These are phyloP conservation scores for Cystofilobasidium ferigula DNA, from an alignment of 768 basidiomycete genomes.

Conservation along the genomic window DNA sequence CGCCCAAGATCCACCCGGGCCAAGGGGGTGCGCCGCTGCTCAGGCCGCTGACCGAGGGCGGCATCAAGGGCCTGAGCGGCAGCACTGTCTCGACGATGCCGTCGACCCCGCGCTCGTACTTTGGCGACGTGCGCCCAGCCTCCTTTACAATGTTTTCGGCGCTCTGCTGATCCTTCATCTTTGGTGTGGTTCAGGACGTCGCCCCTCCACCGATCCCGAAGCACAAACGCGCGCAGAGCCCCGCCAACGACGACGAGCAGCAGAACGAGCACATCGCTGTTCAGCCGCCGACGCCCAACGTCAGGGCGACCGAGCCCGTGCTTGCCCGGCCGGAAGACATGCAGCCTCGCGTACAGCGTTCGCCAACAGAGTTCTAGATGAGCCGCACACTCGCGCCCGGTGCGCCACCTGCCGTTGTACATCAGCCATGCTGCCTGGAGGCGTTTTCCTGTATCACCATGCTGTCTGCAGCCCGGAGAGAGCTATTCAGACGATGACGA, in stretches of 20 bases:
- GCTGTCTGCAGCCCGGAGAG: too few species aligned
- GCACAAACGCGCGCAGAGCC: neutral
- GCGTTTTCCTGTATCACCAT: too few species aligned
- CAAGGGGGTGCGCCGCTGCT: constrained; percentile 1
- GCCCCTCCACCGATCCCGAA: neutral
- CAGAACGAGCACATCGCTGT: neutral
- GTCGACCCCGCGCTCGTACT: neutral
- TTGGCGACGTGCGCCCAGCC: neutral
- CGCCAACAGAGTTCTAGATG: constrained; percentile 1
- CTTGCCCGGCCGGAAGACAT: neutral
- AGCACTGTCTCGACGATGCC: constrained; percentile 1
- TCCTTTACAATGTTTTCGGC: neutral
- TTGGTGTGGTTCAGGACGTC: neutral
- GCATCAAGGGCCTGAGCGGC: neutral
- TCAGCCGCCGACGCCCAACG: neutral
- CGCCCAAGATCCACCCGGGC: constrained; percentile 9
- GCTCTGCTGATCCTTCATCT: neutral
- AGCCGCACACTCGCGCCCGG: too few species aligned
- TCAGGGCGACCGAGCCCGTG: too few species aligned
- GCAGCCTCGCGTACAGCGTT: neutral
- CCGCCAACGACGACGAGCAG: constrained; percentile 3
- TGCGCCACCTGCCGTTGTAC: too few species aligned
- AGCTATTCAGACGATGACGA: too few species aligned
- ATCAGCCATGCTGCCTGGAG: too few species aligned
- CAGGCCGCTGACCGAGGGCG: constrained; percentile 7